Conservation (phyloP, 306 rosid species). For the Nissolia schottii region DNA sequence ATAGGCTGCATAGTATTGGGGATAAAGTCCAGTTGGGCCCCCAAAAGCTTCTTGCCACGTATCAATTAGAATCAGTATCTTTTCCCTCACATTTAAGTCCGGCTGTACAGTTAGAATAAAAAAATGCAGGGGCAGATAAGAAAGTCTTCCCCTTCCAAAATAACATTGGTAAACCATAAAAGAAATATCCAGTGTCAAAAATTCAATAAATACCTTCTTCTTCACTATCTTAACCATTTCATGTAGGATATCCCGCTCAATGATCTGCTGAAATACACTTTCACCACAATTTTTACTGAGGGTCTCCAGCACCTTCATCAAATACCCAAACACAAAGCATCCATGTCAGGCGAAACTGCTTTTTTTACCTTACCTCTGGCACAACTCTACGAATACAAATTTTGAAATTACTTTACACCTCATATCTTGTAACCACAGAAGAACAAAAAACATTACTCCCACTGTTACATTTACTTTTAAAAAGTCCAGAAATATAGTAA, state of each 20-base stretch:
- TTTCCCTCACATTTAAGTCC: slow-evolving; percentile 84
- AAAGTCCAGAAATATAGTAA: not conserved
- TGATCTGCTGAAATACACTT: slow-evolving; percentile 70
- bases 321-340: slow-evolving; percentile 10
- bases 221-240: slow-evolving; percentile 97
- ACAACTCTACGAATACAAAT: not conserved
- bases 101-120: slow-evolving; percentile 66
- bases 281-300: slow-evolving; percentile 94
- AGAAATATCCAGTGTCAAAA: not conserved
- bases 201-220: slow-evolving; percentile 70
- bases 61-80: slow-evolving; percentile 77
- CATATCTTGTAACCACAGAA: slow-evolving; percentile 3
- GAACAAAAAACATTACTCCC: not conserved
- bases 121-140: slow-evolving; percentile 19
- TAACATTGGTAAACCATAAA: slow-evolving; percentile 14
- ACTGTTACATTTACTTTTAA: not conserved
- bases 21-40: slow-evolving; percentile 71
- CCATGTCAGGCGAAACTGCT: slow-evolving; percentile 14
- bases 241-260: slow-evolving; percentile 85
- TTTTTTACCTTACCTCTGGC: not conserved
- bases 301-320: slow-evolving; percentile 83
- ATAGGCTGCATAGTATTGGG: slow-evolving; percentile 84
- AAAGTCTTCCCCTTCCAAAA: slow-evolving; percentile 13
- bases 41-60: slow-evolving; percentile 99
- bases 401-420: slow-evolving; percentile 2